Conservation (phyloP, 495 filamentous ascomycete species). For the Amniculicola lignicola region DNA sequence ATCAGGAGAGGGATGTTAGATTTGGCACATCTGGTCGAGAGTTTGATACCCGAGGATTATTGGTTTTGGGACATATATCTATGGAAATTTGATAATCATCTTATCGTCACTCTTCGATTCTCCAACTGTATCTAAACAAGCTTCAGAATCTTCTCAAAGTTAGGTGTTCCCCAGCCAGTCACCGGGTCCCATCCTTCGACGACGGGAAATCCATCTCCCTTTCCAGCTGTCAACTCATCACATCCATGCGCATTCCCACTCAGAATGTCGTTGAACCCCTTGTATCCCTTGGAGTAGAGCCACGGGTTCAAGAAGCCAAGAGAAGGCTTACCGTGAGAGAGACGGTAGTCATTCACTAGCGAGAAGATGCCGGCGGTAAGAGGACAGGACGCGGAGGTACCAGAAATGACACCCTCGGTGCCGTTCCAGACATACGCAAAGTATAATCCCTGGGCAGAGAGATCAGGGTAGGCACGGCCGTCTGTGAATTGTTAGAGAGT, state of each 20-base stretch:
- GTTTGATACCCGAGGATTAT: too few relatives aligned
- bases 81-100: too few relatives aligned
- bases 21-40: too few relatives aligned
- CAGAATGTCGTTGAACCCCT: constrained; percentile 40
- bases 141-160: constrained; percentile 21
- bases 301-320: constrained; percentile 46
- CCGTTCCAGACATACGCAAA: constrained; percentile 39
- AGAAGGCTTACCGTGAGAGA: constrained; percentile 35
- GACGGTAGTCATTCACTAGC: constrained; percentile 41
- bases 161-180: constrained; percentile 40
- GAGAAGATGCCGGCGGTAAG: constrained; percentile 37
- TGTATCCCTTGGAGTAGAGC: constrained; percentile 39
- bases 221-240: neutral
- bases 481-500: constrained; percentile 11
- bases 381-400: constrained; percentile 41
- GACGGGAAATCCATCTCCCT: constrained; percentile 37
- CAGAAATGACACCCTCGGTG: constrained; percentile 35
- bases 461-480: constrained; percentile 43
- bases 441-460: constrained; percentile 40
- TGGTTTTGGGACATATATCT: too few relatives aligned
- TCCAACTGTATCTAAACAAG: too few relatives aligned
- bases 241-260: constrained; percentile 38
- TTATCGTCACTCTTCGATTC: too few relatives aligned
- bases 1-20: too few relatives aligned
- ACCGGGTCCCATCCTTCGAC: constrained; percentile 41